Evolutionary conservation across 805 yeast species (phyloP).

Genomic region (Spathaspora girioi): DNA sequence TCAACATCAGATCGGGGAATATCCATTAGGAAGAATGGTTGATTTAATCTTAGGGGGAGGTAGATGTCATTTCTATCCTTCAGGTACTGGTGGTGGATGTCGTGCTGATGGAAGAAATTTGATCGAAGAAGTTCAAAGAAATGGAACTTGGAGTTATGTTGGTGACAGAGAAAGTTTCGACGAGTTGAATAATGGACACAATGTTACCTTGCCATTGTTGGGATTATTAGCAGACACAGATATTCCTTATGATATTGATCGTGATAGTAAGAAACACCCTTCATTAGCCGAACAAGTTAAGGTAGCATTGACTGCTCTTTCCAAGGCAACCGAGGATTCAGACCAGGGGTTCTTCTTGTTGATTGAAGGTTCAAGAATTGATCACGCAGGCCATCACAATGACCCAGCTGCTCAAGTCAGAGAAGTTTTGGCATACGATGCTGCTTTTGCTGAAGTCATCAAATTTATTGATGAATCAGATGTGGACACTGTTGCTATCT

Average conservation of each 20-base stretch:
- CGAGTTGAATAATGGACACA: constrained; percentile 46
- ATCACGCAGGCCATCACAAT: constrained; percentile 92
- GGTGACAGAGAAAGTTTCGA: constrained; percentile 61
- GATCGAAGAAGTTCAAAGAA: constrained; percentile 53
- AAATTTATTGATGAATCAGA: constrained; percentile 66
- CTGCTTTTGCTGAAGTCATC: constrained; percentile 70
- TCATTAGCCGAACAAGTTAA: constrained; percentile 74
- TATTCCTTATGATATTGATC: constrained; percentile 82
- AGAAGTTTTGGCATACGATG: constrained; percentile 85
- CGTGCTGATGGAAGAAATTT: constrained; percentile 70
- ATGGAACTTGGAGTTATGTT: constrained; percentile 61
- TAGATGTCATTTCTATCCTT: constrained; percentile 73
- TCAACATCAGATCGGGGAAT: constrained; percentile 77
- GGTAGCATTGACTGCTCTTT: constrained; percentile 68
- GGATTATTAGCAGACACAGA: constrained; percentile 73
- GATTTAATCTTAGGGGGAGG: constrained; percentile 93
- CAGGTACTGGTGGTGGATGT: constrained; percentile 50
- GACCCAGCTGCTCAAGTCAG: constrained; percentile 94
- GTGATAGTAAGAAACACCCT: constrained; percentile 60
- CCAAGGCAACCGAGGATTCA: constrained; percentile 62
- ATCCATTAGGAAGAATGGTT: constrained; percentile 73
- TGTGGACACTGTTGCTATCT: constrained; percentile 71
- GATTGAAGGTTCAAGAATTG: constrained; percentile 91
- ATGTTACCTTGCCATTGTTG: constrained; percentile 71
- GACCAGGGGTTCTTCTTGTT: constrained; percentile 83